These are phyloP conservation scores for Salix arbutifolia DNA, from an alignment of 345 rosid genomes.

Conservation along the genomic window DNA sequence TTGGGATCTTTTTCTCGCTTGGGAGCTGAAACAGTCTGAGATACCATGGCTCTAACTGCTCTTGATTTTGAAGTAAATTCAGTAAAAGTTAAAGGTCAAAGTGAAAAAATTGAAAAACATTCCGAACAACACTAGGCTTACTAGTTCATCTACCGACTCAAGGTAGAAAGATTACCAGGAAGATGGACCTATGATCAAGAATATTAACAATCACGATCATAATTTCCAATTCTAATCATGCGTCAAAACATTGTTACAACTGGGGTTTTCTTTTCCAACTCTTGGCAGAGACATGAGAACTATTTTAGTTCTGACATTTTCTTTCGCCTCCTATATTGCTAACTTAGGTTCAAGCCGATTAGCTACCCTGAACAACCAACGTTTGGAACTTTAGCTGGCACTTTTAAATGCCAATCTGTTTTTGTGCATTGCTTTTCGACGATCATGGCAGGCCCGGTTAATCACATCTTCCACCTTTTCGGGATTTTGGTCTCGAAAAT, in stretches of 20 bases:
- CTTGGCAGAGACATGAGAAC: neutral
- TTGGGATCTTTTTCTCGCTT: slow-evolving; percentile 52
- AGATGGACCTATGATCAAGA: neutral
- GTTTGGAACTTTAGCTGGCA: neutral
- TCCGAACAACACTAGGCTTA: neutral
- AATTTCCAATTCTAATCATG: neutral
- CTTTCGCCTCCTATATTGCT: neutral
- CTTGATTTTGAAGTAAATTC: slow-evolving; percentile 25
- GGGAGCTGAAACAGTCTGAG: slow-evolving; percentile 44
- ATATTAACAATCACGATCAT: neutral
- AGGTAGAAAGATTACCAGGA: neutral
- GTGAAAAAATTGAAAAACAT: neutral
- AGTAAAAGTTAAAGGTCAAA: neutral
- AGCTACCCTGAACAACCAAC: slow-evolving; percentile 29
- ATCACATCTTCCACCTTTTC: too few species aligned
- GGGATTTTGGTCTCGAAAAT: too few species aligned
- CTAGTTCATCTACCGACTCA: neutral
- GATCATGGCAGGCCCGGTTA: neutral
- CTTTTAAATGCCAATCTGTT: neutral
- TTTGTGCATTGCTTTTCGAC: neutral
- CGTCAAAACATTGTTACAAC: neutral
- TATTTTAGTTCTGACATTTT: neutral
- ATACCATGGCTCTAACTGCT: slow-evolving; percentile 42
- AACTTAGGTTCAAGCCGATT: slow-evolving; percentile 7
- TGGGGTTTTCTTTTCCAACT: neutral